phyloP scores from a whole-genome alignment of 2,329 filamentous ascomycete genomes.

The Penicillium sp. region DNA sequence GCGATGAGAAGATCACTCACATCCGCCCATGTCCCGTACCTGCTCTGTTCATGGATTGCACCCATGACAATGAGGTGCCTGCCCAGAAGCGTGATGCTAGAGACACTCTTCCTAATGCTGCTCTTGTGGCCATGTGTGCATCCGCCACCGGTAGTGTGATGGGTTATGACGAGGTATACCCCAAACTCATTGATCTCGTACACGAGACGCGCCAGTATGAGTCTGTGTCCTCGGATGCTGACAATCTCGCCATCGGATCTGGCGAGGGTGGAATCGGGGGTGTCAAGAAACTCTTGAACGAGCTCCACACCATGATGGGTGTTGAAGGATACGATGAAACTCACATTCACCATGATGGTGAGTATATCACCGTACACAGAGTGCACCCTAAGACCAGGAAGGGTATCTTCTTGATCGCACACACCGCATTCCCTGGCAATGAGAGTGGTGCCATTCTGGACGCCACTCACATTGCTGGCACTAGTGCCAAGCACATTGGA shows the following conservation, averaged over 20 bases:
- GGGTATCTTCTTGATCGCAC: conserved; percentile 92
- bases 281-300: conserved; percentile 89
- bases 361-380: conserved; percentile 94
- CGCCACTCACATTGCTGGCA: conserved; percentile 78
- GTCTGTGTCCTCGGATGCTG: conserved; percentile 68
- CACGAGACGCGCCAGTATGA: conserved; percentile 83
- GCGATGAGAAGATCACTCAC: conserved; percentile 68
- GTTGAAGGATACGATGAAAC: conserved; percentile 93
- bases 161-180: conserved; percentile 97
- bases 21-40: conserved; percentile 89
- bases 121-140: conserved; percentile 92
- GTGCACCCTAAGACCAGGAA: conserved; percentile 91
- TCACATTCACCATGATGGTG: conserved; percentile 92
- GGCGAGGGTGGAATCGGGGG: conserved; percentile 84
- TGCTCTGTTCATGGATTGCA: conserved; percentile 98
- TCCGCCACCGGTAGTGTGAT: conserved; percentile 95
- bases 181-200: conserved; percentile 88
- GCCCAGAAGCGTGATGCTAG: conserved; percentile 92
- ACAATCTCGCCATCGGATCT: conserved; percentile 58
- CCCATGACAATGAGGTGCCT: conserved; percentile 95
- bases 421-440: conserved; percentile 92
- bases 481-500: conserved; percentile 80
- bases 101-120: conserved; percentile 91
- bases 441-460: conserved; percentile 79
- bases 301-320: conserved; percentile 94